Base-by-base conservation (phyloP, 2,329 filamentous ascomycete species). In the Trichoderma harzianum region DNA sequence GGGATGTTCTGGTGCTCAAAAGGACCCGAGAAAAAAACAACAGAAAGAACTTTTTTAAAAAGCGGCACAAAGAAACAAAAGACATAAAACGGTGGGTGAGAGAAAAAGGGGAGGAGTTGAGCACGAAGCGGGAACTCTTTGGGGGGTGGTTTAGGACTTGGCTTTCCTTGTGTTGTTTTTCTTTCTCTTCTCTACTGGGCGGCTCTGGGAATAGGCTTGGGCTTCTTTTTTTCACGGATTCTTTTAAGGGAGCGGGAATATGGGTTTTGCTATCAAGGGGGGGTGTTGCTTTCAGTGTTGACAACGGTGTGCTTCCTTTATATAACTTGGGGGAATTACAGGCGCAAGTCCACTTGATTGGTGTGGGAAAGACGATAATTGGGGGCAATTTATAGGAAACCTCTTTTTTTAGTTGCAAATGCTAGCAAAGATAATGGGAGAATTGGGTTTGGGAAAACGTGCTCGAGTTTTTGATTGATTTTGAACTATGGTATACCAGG, bases 201-300 rank as follows among this genome's bases (percentile, higher is more conserved):
- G 63, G 72, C 57, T 69, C 30, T 63, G 57, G 70, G 70, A 55
- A 30, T 68, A 58, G 70, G 70, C 32, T 61, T 68, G 55, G 70
- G 32, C 43, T 53, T 16, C 16, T 12, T 64, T 14, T 57, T 58
- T 69, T 60, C 7, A 60, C 39, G 69, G 69, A 5, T 47, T 51
- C 24, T n/a, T 12, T 70, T 10, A 24, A 34, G 7, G 55, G n/a
- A 32, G 43, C 55, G 57, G 64, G 64, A 51, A 69, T 21, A 26
- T 57, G 58, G n/a, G 47, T 53, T n/a, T 43, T 43, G 39, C 39
- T 24, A 53, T 53, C 5, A 51, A 51, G 28, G 32, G 69, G 69
- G 28, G 69, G 69, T n/a, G 36, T 36, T 66, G 36, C 47, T 68
- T 51, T 57, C 61, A 34, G 32, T 53, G 64, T 51, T 61, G 53